phyloP scores from a whole-genome alignment of 768 basidiomycete species.

The Pleurotus sapidus region DNA sequence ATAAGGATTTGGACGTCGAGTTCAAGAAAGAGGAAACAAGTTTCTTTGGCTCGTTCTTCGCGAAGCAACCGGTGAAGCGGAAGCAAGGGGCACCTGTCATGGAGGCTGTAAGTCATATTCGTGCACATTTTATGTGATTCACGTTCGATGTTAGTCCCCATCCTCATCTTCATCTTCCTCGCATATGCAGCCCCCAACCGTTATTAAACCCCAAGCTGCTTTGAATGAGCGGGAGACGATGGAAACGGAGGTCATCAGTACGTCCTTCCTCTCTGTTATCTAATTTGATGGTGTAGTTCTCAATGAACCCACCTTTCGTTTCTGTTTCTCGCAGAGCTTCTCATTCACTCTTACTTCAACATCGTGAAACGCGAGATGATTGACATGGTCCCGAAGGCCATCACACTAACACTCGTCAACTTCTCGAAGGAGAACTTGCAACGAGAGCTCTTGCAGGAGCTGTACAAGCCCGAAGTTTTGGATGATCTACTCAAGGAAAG shows the following conservation, averaged over 20 bases:
- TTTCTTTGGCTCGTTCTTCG: slow-evolving; percentile 96
- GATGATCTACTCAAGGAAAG: slow-evolving; percentile 95
- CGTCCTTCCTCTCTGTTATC: slow-evolving; percentile 27
- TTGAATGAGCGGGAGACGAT: slow-evolving; percentile 93
- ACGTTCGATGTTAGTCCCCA: too few species aligned
- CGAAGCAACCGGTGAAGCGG: slow-evolving; percentile 55
- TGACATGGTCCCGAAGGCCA: slow-evolving; percentile 98
- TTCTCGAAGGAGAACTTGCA: slow-evolving; percentile 95
- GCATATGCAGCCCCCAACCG: slow-evolving; percentile 57
- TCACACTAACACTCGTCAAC: slow-evolving; percentile 86
- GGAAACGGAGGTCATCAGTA: slow-evolving; percentile 99
- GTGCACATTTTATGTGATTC: background rate
- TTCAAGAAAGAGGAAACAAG: slow-evolving; percentile 83
- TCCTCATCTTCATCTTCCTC: background rate
- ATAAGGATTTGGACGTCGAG: slow-evolving; percentile 92
- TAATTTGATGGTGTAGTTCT: background rate
- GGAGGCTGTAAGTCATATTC: slow-evolving; percentile 36
- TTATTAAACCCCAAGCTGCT: slow-evolving; percentile 88
- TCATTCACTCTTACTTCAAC: slow-evolving; percentile 97
- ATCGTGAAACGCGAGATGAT: slow-evolving; percentile 99
- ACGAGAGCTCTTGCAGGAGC: slow-evolving; percentile 88
- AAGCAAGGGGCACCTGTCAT: slow-evolving; percentile 52
- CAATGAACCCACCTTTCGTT: background rate
- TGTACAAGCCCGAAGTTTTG: slow-evolving; percentile 96
- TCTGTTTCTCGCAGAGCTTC: slow-evolving; percentile 57